A percentile compares a stretch with the other conserved stretches of the same genome.
These are phyloP conservation scores for Phytophthora citricola DNA, from an alignment of 352 stramenopile genomes.

Conservation along the genomic window DNA sequence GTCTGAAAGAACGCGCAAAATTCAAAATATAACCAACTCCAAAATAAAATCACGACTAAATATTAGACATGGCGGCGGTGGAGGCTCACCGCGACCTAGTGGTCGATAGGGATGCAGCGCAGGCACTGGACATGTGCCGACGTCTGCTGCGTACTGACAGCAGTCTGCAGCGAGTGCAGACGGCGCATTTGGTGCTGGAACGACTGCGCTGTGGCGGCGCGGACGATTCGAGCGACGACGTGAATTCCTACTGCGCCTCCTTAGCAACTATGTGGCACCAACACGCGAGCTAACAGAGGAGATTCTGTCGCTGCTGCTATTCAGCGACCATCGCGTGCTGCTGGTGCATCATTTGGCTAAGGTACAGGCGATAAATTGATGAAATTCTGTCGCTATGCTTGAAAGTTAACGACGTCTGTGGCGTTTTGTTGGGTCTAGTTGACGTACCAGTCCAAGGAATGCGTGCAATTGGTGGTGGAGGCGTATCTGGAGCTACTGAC, in stretches of 20 bases:
- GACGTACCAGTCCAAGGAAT: slow-evolving; percentile 84
- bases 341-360: slow-evolving; percentile 86
- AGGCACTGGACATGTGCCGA: slow-evolving; percentile 57
- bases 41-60: neutral
- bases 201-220: slow-evolving; percentile 58
- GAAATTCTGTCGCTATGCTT: slow-evolving; percentile 2
- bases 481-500: slow-evolving; percentile 79
- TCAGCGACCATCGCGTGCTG: slow-evolving; percentile 75
- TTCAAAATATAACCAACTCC: neutral
- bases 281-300: slow-evolving; percentile 80
- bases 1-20: neutral
- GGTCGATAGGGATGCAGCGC: slow-evolving; percentile 48
- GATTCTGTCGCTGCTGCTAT: slow-evolving; percentile 71
- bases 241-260: slow-evolving; percentile 78
- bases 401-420: neutral
- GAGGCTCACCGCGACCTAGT: slow-evolving; percentile 58
- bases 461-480: slow-evolving; percentile 75
- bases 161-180: slow-evolving; percentile 48
- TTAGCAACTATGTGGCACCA: slow-evolving; percentile 76
- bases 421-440: slow-evolving; percentile 44
- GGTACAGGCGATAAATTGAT: slow-evolving; percentile 26
- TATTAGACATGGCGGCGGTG: slow-evolving; percentile 13
- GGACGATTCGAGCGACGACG: slow-evolving; percentile 66
- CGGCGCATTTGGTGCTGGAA: slow-evolving; percentile 71
- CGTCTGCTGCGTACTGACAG: slow-evolving; percentile 62